Percentiles rank a stretch among this genome's conserved stretches.
Conservation (phyloP, 768 basidiomycete species). For the Cyclocybe aegerita region DNA sequence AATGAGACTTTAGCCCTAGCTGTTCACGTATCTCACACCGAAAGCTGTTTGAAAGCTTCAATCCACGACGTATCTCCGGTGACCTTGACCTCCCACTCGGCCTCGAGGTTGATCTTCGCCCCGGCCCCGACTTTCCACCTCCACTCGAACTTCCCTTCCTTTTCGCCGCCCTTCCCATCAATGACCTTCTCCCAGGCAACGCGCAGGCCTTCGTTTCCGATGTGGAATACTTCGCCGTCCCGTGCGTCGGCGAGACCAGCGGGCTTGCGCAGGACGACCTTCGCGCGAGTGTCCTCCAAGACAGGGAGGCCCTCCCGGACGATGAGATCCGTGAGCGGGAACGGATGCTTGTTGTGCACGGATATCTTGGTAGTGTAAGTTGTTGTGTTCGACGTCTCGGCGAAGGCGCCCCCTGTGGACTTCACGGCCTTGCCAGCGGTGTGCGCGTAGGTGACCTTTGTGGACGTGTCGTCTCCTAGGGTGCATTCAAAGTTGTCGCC, state of each 20-base stretch:
- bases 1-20: too few species aligned
- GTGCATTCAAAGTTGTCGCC: conserved; percentile 55
- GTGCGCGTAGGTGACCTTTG: conserved; percentile 45
- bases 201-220: conserved; percentile 26
- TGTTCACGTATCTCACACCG: too few species aligned
- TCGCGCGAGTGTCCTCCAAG: conserved; percentile 38
- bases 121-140: conserved; percentile 41
- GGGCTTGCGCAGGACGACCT: conserved; percentile 47
- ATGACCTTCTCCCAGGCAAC: conserved; percentile 35
- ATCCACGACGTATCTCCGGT: conserved; percentile 21
- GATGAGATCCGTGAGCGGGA: conserved; percentile 40
- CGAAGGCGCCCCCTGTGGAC: conserved; percentile 38
- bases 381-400: conserved; percentile 41
- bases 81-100: conserved; percentile 53
- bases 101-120: conserved; percentile 40
- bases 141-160: conserved; percentile 61
- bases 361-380: conserved; percentile 45
- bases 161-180: conserved; percentile 47
- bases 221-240: conserved; percentile 33
- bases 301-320: conserved; percentile 49
- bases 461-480: conserved; percentile 46
- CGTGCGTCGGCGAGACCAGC: conserved; percentile 42
- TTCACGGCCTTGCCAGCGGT: conserved; percentile 31
- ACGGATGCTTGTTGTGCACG: conserved; percentile 48
- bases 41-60: neutral